These are phyloP conservation scores for Botrytis galanthina DNA, from an alignment of 2,329 filamentous ascomycete species.

Conservation along the genomic window DNA sequence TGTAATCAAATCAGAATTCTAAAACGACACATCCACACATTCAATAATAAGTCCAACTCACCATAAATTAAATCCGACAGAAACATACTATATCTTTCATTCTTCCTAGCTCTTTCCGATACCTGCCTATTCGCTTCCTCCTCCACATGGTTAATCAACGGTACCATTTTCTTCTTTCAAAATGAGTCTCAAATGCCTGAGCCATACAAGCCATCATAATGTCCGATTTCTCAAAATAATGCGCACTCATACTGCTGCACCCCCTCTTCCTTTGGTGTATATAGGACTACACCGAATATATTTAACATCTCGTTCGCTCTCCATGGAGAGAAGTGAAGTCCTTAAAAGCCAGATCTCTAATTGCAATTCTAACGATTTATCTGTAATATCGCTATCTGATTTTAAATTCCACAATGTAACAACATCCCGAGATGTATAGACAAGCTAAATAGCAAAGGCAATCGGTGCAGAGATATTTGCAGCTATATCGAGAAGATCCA, in stretches of 20 bases:
- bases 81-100: background rate
- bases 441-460: background rate
- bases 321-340: background rate
- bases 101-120: background rate
- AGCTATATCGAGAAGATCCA: conserved; percentile 50
- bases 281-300: background rate
- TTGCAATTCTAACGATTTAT: background rate
- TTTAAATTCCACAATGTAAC: background rate
- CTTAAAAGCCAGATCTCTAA: background rate
- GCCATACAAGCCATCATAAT: no score
- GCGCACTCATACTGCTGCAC: background rate
- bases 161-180: background rate
- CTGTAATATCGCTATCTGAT: background rate
- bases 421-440: background rate
- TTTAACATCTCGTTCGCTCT: background rate
- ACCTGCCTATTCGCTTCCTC: background rate
- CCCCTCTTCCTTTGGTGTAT: background rate
- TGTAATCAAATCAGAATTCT: background rate
- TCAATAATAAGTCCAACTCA: background rate
- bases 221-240: no score
- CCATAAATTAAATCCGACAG: background rate
- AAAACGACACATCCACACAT: background rate
- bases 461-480: background rate
- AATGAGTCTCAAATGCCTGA: background rate
- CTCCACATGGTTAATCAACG: background rate